Evolutionary conservation across 2,329 filamentous ascomycete species (phyloP), one percentile per base, ranked within the genome.

Genomic region (Scorias spongiosa): DNA sequence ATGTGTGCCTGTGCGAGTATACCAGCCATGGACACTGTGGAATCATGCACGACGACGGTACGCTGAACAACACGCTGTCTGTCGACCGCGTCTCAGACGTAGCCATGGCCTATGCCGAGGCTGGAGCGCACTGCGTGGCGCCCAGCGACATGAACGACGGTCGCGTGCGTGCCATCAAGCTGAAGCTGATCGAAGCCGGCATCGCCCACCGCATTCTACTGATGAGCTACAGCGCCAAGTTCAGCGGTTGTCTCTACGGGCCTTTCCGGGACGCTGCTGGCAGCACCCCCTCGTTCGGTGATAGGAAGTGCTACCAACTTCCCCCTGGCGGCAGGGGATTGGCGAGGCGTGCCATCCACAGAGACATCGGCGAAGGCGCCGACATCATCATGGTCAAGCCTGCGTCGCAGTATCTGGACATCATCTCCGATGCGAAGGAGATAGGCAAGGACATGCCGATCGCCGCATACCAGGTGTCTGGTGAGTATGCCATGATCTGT

Each of bases 341-440:
- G 39, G 91, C 91, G 12, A 79, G 91, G 51, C 78, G 91, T 53
- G 91, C 91, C 41, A 95, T 98, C 51, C 69, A 78, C 36, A 77
- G 91, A 53, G 91, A 98, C 60, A 89, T 98, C 53, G 75, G 74
- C 50, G 91, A 98, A 66, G 91, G 91, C 20, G 91, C 91, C 15
- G 91, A 98, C 58, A 86, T 95, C 54, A 94, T 98, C 66, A 95
- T 98, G 89, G 91, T 98, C 49, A 98, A 98, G 72, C 91, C 91
- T 2, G 91, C 91, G 9, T 84, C 84, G 55, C 86, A 89, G 63
- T 98, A 94, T 62, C 74, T 98, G 39, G 91, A 98, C 65, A 94
- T 98, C 56, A 96, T 98, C 63, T 86, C 84, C 53, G 91, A 98
- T 59, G 91, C 91, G 43, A 96, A 94, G 70, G 87, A 95, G 43